Base-by-base conservation (phyloP, 1,284 basidiomycete species). In the Cryptococcus jaspeensis region DNA sequence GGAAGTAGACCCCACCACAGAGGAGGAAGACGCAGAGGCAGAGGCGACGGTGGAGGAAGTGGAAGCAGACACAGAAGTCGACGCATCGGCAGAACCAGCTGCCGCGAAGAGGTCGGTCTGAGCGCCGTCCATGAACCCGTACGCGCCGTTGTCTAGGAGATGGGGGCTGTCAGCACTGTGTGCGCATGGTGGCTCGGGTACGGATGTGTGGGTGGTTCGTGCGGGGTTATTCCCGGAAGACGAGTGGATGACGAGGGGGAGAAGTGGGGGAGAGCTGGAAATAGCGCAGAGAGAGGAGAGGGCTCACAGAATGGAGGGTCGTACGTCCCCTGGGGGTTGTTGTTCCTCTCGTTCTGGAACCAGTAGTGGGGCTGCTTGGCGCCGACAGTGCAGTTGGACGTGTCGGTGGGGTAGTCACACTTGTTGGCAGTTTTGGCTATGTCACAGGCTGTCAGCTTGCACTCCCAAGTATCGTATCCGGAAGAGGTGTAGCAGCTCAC, bases 91-190 rank as follows among this genome's bases (percentile, higher is more conserved):
- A 18, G 45, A 15, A 12, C 22, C 37, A 43, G 52, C 51, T 16
- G 57, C 61, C 8, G 67, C 69, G 56, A 73, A 79, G 36, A 79
- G 67, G 56, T 80, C 76, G 28, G 73, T 74, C 63, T 80, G 78
- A 22, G 78, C 78, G 32, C 78, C 78, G 53, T 80, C 66, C 56
- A 65, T 66, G 61, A 73, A 80, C 15, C 77, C 77, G 50, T 76
- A 78, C 16, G 67, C 68, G 36, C 55, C 65, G 58, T 79, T 77
- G 61, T 80, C 68, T 69, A 43, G 5, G 7, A 22, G 22, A n/a
- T n/a, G n/a, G 4, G 20, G 22, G 59, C 56, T 15, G 16, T 18
- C 44, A 20, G 20, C 20, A 46, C 2, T 28, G 7, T 41, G 40
- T 12, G 7, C 40, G 16, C 5, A 5, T 12, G 12, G 16, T 5